These are phyloP conservation scores for Penicillium psychrofluorescens DNA, from an alignment of 495 filamentous ascomycete genomes.

Conservation along the genomic window DNA sequence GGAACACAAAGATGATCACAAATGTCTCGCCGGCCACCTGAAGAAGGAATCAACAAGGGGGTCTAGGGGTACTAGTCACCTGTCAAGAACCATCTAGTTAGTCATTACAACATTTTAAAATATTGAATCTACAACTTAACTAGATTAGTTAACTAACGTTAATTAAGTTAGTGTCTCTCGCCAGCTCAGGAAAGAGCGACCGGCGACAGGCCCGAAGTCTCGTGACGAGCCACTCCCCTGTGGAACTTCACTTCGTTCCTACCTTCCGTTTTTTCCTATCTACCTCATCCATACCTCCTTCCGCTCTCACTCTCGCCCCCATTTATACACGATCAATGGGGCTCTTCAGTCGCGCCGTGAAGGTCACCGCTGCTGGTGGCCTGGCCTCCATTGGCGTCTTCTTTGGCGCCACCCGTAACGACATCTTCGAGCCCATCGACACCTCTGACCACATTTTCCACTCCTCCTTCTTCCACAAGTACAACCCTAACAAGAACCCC, in stretches of 20 bases:
- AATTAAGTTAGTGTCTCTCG: no score
- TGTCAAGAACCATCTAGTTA: no score
- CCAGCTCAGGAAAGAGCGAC: background rate
- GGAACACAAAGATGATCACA: slow-evolving; percentile 27
- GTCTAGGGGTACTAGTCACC: background rate
- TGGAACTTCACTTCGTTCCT: background rate
- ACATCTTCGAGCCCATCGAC: slow-evolving; percentile 41
- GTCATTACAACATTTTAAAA: no score
- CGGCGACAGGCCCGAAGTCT: slow-evolving; percentile 1
- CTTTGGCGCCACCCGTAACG: slow-evolving; percentile 37
- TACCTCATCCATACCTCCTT: background rate
- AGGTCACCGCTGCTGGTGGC: slow-evolving; percentile 32
- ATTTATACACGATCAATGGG: slow-evolving; percentile 31
- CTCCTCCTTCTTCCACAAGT: slow-evolving; percentile 44
- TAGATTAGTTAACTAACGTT: no score
- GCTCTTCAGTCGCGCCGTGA: slow-evolving; percentile 35
- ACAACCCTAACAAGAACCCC: slow-evolving; percentile 57
- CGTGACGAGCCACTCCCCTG: background rate
- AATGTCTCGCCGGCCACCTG: slow-evolving; percentile 22
- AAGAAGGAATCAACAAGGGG: background rate
- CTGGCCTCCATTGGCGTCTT: slow-evolving; percentile 36
- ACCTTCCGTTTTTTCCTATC: background rate
- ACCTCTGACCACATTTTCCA: slow-evolving; percentile 54
- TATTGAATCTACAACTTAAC: no score
- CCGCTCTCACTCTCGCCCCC: background rate